Conservation (phyloP, 345 rosid species). For the Anacardium occidentale region DNA sequence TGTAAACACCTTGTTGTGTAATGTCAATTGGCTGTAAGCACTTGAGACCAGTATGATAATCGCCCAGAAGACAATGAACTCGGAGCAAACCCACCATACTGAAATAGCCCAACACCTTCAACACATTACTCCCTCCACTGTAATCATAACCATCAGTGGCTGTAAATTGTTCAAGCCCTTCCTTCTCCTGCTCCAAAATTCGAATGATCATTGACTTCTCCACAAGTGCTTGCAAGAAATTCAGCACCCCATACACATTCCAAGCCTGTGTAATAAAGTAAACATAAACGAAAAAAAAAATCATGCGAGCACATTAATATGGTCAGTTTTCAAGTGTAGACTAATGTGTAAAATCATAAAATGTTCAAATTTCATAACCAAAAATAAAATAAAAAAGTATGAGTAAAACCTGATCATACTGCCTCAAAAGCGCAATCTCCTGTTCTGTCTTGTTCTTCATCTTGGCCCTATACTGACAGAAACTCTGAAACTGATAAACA, state of each 20-base stretch:
- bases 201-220: constrained; percentile 84
- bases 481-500: constrained; percentile 96
- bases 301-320: neutral
- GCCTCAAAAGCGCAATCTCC: constrained; percentile 77
- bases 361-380: neutral
- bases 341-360: neutral
- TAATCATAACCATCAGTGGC: constrained; percentile 97
- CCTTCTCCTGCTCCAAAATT: constrained; percentile 92
- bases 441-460: constrained; percentile 91
- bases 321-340: no score
- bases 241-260: constrained; percentile 98
- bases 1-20: constrained; percentile 88
- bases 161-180: constrained; percentile 88
- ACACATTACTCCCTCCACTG: constrained; percentile 91
- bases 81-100: constrained; percentile 95
- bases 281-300: neutral
- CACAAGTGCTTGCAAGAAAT: constrained; percentile 95
- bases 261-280: constrained; percentile 55
- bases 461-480: constrained; percentile 94
- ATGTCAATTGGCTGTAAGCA: constrained; percentile 93
- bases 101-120: constrained; percentile 96
- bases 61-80: constrained; percentile 95
- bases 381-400: neutral
- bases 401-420: constrained; percentile 62
- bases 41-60: constrained; percentile 92